Conservation (phyloP, 306 rosid genomes). For the Cotoneaster glaucophyllus region DNA sequence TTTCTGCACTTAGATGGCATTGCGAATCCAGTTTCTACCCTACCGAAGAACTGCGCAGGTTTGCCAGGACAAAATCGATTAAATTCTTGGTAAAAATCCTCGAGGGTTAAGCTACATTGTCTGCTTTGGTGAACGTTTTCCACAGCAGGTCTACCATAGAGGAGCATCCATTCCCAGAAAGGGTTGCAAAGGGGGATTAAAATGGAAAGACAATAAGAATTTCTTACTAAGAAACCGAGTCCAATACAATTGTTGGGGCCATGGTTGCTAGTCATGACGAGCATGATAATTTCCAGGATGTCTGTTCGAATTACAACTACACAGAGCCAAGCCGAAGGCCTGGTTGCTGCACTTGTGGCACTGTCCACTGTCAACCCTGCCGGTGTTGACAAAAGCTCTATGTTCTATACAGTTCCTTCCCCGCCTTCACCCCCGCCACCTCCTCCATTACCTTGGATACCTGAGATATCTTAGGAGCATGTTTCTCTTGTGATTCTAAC, state of each 20-base stretch:
- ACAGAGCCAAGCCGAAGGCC: constrained; percentile 16
- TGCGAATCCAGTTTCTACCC: neutral
- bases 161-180: constrained; percentile 10
- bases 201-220: constrained; percentile 10
- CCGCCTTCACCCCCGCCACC: neutral
- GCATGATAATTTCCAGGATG: constrained; percentile 5
- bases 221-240: neutral
- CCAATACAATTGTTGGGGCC: constrained; percentile 15
- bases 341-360: constrained; percentile 22
- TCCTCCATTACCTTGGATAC: neutral
- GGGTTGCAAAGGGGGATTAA: constrained; percentile 3
- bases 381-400: constrained; percentile 8
- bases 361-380: neutral
- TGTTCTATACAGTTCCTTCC: neutral
- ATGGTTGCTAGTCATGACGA: constrained; percentile 11
- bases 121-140: constrained; percentile 7
- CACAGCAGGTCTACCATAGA: constrained; percentile 9
- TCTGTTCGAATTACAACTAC: constrained; percentile 5
- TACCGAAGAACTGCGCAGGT: neutral
- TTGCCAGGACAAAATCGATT: constrained; percentile 6
- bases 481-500: too few species aligned
- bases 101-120: constrained; percentile 5
- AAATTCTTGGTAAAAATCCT: constrained; percentile 9
- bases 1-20: neutral
- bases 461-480: neutral